phyloP scores from a whole-genome alignment of 192 early-diverging fungal species.

The Umbelopsis ramanniana region DNA sequence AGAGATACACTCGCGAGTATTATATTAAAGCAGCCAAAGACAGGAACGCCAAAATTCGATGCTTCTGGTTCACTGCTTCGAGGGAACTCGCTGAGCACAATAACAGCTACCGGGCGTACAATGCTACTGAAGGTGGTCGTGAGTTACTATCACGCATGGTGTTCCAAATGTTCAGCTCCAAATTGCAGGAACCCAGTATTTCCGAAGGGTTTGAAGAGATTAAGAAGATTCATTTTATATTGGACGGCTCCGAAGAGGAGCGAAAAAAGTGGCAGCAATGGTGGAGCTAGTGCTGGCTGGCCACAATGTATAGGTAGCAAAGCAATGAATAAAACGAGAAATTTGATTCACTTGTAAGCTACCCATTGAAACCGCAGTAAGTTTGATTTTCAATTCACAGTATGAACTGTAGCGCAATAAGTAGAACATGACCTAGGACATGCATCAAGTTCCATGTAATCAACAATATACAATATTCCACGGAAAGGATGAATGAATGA shows the following conservation, averaged over 20 bases:
- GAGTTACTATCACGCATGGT: slow-evolving; percentile 57
- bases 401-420: too few relatives aligned
- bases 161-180: slow-evolving; percentile 51
- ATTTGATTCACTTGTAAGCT: too few relatives aligned
- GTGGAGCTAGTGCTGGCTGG: slow-evolving; percentile 54
- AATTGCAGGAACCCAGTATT: slow-evolving; percentile 49
- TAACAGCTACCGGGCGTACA: slow-evolving; percentile 68
- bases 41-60: slow-evolving; percentile 59
- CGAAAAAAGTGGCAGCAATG: slow-evolving; percentile 56
- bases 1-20: slow-evolving; percentile 53
- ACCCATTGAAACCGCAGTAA: too few relatives aligned
- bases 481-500: background rate
- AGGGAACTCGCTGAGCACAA: slow-evolving; percentile 77
- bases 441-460: too few relatives aligned
- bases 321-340: too few relatives aligned
- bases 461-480: too few relatives aligned
- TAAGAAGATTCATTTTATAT: slow-evolving; percentile 60
- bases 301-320: background rate
- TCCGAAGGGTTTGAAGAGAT: slow-evolving; percentile 68
- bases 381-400: too few relatives aligned
- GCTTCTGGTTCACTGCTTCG: slow-evolving; percentile 63
- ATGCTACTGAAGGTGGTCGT: background rate
- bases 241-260: slow-evolving; percentile 52
- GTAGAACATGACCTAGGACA: too few relatives aligned
- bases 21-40: slow-evolving; percentile 71